phyloP scores from a whole-genome alignment of 2,329 filamentous ascomycete species.

The Coniella lustricola region DNA sequence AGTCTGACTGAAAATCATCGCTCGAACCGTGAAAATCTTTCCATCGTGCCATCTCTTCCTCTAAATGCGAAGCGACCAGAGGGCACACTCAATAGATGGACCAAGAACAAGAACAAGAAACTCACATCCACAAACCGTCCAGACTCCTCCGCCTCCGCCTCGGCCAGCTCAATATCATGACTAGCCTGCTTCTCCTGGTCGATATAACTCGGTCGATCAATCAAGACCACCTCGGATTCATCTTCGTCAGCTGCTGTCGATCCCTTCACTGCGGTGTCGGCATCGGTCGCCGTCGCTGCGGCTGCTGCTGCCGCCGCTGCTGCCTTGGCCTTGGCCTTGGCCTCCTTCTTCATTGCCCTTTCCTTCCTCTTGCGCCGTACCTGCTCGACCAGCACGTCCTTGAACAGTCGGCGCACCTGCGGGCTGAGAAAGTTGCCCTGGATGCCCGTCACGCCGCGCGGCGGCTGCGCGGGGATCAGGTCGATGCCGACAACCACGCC shows the following conservation, averaged over 20 bases:
- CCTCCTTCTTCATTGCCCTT: constrained; percentile 10
- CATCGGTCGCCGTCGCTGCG: not conserved
- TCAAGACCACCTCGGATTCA: constrained; percentile 22
- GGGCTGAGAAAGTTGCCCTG: constrained; percentile 87
- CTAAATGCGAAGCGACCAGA: no score
- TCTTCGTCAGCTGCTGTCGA: constrained; percentile 16
- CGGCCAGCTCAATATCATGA: constrained; percentile 21
- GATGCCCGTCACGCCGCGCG: constrained; percentile 84
- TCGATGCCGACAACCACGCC: constrained; percentile 88
- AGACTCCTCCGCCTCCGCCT: constrained; percentile 29
- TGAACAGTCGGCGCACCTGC: constrained; percentile 67
- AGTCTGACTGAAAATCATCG: not conserved
- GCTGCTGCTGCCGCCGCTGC: constrained; percentile 16
- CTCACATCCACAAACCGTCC: constrained; percentile 66
- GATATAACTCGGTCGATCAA: constrained; percentile 54
- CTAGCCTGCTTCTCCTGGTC: constrained; percentile 49
- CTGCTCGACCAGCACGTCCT: constrained; percentile 61
- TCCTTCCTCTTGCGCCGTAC: constrained; percentile 38
- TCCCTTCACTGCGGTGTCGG: constrained; percentile 19
- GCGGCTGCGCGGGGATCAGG: constrained; percentile 85
- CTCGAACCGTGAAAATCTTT: no score
- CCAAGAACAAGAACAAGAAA: constrained; percentile 17
- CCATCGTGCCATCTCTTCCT: no score
- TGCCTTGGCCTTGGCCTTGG: constrained; percentile 4
- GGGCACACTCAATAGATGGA: no score